Base-by-base conservation (phyloP, 2,329 filamentous ascomycete genomes). In the Fusarium domesticum region DNA sequence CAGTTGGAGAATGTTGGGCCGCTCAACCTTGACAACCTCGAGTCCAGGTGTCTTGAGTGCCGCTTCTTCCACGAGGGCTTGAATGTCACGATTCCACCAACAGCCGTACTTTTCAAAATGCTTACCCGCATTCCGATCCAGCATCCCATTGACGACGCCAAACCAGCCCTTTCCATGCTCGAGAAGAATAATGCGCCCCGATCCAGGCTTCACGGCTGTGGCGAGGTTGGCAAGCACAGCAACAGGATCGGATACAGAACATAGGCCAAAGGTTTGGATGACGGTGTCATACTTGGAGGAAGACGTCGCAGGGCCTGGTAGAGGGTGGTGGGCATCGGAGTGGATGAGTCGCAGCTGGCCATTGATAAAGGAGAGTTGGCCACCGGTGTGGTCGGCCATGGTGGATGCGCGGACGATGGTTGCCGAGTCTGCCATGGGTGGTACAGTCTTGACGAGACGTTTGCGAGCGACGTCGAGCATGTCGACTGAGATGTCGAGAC, bases 61-160 rank as follows among this genome's bases (percentile, higher is more conserved):
- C 20, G 78, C 80, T 47, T 74, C 70, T 41, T 71, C 65, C 7
- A 84, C 72, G 20, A 84, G 70, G 25, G 58, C 65, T 55, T 76
- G 74, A 47, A 85, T 75, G 57, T 84, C 81, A 40, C 81, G 70
- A 64, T 85, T 85, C 80, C 80, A 84, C 81, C 81, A 84, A 66
- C 81, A 85, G 3, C 81, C 81, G 57, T 79, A 84, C 54, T 76
- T 73, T 17, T 70, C 66, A 45, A 81, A 83, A 57, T 84, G 81
- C 17, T 67, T 64, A 14, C 65, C 64, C 0, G 81, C 81, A 44
- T 74, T 72, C 50, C 65, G 68, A 64, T 85, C 81, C 23, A 85
- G 64, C 15, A 78, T 54, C 8, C 67, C 64, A 58, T 85, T 84
- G 25, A 84, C 65, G 41, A 78, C 66, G 6, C 70, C 68, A 63